Base-by-base conservation (phyloP, 352 stramenopile species). In the Aphanomyces invadans region DNA sequence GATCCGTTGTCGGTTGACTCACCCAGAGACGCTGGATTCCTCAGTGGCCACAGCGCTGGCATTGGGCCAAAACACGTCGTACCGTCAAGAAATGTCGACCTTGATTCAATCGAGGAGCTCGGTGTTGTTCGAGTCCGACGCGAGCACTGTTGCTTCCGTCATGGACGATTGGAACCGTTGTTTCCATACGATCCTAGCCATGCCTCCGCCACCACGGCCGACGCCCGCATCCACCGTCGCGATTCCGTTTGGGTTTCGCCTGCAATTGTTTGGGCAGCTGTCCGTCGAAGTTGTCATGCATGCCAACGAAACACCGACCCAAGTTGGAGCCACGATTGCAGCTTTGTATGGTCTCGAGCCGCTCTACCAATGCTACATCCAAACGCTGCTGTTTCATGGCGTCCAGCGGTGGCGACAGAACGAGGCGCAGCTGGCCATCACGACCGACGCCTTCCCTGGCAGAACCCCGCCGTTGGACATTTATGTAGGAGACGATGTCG, bases 151-250 rank as follows among this genome's bases (percentile, higher is more conserved):
- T 11, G 49, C 1, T 15, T 10, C 9, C 7, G 77, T 84, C 21
- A 48, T 80, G 4, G 15, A 15, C 19, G 80, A 89, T 29, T 89
- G 80, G 78, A 64, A 74, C 10, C 39, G 45, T 9, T 75, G 76
- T 42, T 39, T 78, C 4, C 42, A 74, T 19, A 60, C 56, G 25
- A 73, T 76, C 17, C 21, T 71, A 5, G 49, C 32, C 42, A 52
- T 26, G 45, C 66, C 65, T 2, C 70, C 70, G 26, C 72, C 72
- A n/a, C 17, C 39, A 7, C 32, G 44, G 28, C 23, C 31, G 55
- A 56, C 0, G n/a, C 19, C 57, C 28, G 54, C 36, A 32, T 42
- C 26, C 56, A 23, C 7, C 29, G n/a, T n/a, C 32, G 51, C 4
- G n/a, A 15, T 17, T 9, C 32, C 31, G 11, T 7, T 44, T n/a